These are phyloP conservation scores for Neurospora sp. DNA, from an alignment of 495 filamentous ascomycete genomes.

Conservation along the genomic window DNA sequence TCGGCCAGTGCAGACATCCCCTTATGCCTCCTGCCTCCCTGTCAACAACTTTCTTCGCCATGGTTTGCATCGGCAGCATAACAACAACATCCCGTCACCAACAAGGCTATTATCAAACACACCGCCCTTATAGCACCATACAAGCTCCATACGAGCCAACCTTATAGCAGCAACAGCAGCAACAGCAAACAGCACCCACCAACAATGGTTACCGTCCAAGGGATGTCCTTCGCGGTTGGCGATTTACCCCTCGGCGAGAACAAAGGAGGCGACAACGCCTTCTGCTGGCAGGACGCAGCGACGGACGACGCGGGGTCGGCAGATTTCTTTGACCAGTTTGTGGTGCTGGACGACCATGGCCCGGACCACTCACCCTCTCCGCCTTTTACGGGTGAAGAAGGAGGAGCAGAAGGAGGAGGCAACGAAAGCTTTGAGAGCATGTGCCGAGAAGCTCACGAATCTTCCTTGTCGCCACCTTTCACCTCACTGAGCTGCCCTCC, in stretches of 20 bases:
- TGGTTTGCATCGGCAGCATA: not conserved
- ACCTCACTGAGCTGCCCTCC: not conserved
- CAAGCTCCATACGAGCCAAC: not conserved
- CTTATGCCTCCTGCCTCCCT: not conserved
- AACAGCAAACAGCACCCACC: not conserved
- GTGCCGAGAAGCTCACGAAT: constrained; percentile 6
- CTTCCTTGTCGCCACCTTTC: constrained; percentile 11
- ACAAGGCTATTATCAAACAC: not conserved
- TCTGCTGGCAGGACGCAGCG: constrained; percentile 24
- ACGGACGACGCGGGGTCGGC: constrained; percentile 22
- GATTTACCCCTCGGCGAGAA: constrained; percentile 16
- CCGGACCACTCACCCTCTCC: constrained; percentile 12
- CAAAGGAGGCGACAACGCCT: constrained; percentile 28
- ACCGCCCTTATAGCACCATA: not conserved
- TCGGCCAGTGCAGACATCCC: not conserved
- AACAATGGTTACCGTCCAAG: constrained; percentile 18
- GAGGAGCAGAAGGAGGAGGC: constrained; percentile 3
- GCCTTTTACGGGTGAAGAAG: not conserved
- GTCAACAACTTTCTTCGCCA: not conserved
- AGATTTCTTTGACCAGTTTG: constrained; percentile 39
- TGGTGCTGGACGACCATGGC: constrained; percentile 27
- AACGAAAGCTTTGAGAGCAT: constrained; percentile 8
- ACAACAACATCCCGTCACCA: not conserved
- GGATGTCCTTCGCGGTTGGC: constrained; percentile 14
- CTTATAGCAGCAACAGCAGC: not conserved